phyloP scores from a whole-genome alignment of 805 yeast genomes.

The Jamesozyma jinghongensis region DNA sequence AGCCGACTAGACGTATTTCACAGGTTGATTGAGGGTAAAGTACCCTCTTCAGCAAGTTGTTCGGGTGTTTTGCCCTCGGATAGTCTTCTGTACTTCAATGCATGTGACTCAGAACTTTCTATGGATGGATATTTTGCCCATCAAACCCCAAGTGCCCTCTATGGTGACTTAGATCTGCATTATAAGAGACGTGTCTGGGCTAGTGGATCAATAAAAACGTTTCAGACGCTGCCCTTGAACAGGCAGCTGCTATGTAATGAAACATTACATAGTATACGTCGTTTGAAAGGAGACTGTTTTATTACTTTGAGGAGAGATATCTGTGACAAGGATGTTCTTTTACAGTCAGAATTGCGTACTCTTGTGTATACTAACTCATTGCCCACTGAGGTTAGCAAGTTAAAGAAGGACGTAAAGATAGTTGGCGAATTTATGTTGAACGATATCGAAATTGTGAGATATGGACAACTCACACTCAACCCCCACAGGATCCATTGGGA shows the following conservation, averaged over 20 bases:
- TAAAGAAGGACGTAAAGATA: not conserved
- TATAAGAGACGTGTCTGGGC: slow-evolving; percentile 72
- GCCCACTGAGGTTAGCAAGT: not conserved
- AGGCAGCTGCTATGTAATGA: slow-evolving; percentile 45
- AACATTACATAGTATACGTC: slow-evolving; percentile 35
- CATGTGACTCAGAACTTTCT: slow-evolving; percentile 41
- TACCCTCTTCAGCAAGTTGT: not conserved
- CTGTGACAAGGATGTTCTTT: slow-evolving; percentile 18
- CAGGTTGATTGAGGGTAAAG: not conserved
- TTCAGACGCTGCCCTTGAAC: slow-evolving; percentile 31
- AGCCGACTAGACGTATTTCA: not conserved
- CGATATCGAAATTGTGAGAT: slow-evolving; percentile 41
- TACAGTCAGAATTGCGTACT: slow-evolving; percentile 43
- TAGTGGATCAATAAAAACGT: slow-evolving; percentile 50
- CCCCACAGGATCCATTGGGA: slow-evolving; percentile 81
- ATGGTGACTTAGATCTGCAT: slow-evolving; percentile 7
- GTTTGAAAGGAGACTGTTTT: slow-evolving; percentile 32
- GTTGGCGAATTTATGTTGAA: slow-evolving; percentile 23
- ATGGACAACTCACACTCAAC: slow-evolving; percentile 71
- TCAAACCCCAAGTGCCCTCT: slow-evolving; percentile 48
- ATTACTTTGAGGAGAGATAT: slow-evolving; percentile 38
- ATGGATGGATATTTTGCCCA: slow-evolving; percentile 74
- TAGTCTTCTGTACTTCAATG: slow-evolving; percentile 57
- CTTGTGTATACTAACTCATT: slow-evolving; percentile 49
- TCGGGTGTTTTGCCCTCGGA: not conserved